phyloP scores from a whole-genome alignment of 1,284 basidiomycete genomes.

The Takashimella koratensis region DNA sequence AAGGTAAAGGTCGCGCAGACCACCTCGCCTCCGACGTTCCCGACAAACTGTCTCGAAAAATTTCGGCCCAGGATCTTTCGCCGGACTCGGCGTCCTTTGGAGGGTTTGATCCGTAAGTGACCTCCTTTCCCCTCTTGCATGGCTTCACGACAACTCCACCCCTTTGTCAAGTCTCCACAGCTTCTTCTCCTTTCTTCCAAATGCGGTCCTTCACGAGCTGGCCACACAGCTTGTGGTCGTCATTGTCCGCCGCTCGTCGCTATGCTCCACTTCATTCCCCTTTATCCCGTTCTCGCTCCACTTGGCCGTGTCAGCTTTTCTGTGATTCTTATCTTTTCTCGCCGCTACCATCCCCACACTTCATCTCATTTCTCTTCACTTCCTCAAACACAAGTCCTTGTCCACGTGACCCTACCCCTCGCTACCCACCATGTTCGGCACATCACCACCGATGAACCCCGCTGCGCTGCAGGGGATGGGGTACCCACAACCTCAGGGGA shows the following conservation, averaged over 20 bases:
- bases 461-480: conserved; percentile 9
- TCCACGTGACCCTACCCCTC: not conserved
- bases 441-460: conserved; percentile 10
- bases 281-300: not conserved
- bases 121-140: not conserved
- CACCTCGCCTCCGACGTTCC: not conserved
- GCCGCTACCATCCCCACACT: not conserved
- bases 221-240: conserved; percentile 1
- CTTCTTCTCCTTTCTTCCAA: not conserved
- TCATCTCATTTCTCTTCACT: not conserved
- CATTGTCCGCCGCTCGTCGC: not conserved
- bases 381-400: too few relatives aligned
- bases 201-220: not conserved
- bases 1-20: too few relatives aligned
- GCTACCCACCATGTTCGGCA: conserved; percentile 15
- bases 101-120: not conserved
- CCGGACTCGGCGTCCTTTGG: not conserved
- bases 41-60: not conserved
- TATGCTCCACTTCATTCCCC: not conserved
- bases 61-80: not conserved
- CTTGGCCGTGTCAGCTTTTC: not conserved
- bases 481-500: conserved; percentile 14
- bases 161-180: not conserved
- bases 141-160: not conserved
- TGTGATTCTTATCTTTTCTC: not conserved